Evolutionary conservation across 805 yeast genomes (phyloP).

Genomic region (Metschnikowia gruessii): DNA sequence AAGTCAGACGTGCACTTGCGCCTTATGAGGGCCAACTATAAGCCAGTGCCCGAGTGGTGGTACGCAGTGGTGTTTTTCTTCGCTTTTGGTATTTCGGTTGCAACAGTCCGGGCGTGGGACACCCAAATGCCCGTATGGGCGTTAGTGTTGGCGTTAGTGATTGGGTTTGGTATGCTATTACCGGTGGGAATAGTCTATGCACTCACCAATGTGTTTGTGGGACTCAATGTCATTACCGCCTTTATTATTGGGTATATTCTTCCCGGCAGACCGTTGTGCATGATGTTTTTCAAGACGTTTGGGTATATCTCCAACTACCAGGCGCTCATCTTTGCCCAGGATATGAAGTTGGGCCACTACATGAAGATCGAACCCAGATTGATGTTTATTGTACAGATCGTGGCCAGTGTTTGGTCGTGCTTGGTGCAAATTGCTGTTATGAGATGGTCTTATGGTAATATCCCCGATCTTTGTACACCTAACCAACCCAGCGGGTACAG

Average conservation of each 20-base stretch:
- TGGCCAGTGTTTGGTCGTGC: conserved; percentile 22
- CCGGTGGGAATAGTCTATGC: conserved; percentile 22
- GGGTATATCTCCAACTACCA: conserved; percentile 23
- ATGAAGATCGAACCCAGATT: conserved; percentile 23
- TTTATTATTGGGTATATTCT: conserved; percentile 21
- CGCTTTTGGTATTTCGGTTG: conserved; percentile 17
- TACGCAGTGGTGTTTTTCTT: conserved; percentile 13
- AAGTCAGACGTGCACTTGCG: conserved; percentile 24
- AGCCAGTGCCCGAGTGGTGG: conserved; percentile 26
- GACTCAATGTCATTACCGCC: conserved; percentile 21
- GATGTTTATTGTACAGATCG: conserved; percentile 19
- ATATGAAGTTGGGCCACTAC: conserved; percentile 22
- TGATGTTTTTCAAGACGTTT: conserved; percentile 21
- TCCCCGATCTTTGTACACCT: conserved; percentile 19
- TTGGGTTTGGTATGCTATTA: conserved; percentile 16
- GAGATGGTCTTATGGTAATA: conserved; percentile 24
- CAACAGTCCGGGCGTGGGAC: conserved; percentile 18
- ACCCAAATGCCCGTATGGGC: conserved; percentile 23
- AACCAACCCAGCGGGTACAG: conserved; percentile 18
- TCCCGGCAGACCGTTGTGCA: conserved; percentile 21
- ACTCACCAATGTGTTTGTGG: conserved; percentile 22
- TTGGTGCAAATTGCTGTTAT: conserved; percentile 26
- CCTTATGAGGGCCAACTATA: conserved; percentile 19
- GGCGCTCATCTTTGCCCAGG: conserved; percentile 20
- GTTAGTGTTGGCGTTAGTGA: conserved; percentile 16